Percentiles rank a stretch among this genome's conserved stretches.
Conservation (phyloP, 495 filamentous ascomycete genomes). For the Daldinia concentrica region DNA sequence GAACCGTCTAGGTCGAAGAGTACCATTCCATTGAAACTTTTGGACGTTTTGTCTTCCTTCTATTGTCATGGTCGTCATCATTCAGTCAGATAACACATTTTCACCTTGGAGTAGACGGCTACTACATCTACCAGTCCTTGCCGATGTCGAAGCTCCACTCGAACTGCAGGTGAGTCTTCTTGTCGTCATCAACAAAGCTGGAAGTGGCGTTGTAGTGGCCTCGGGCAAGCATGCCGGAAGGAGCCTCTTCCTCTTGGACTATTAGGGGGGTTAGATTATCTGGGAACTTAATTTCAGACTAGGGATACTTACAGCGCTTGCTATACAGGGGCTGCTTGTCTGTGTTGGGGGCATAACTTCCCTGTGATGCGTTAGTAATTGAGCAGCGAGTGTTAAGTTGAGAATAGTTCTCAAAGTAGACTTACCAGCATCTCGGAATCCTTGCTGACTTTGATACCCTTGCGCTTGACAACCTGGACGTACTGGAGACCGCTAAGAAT, state of each 20-base stretch:
- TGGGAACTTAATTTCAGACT: not conserved
- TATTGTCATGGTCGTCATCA: constrained; percentile 4
- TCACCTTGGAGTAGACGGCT: not conserved
- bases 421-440: constrained; percentile 95
- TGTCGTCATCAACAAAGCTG: constrained; percentile 92
- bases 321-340: constrained; percentile 81
- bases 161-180: constrained; percentile 84
- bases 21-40: constrained; percentile 4
- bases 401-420: constrained; percentile 22
- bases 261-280: constrained; percentile 19
- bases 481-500: constrained; percentile 95
- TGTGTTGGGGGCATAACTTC: constrained; percentile 90
- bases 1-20: constrained; percentile 8
- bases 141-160: constrained; percentile 94
- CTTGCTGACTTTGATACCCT: constrained; percentile 85
- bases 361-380: constrained; percentile 51
- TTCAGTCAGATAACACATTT: not conserved
- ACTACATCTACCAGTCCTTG: constrained; percentile 80
- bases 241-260: constrained; percentile 92
- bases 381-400: not conserved
- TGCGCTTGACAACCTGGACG: constrained; percentile 88
- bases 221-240: constrained; percentile 84
- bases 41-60: not conserved
- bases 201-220: constrained; percentile 86
- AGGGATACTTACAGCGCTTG: constrained; percentile 80